These are phyloP conservation scores for Paraphoma sp. DNA, from an alignment of 2,329 filamentous ascomycete species.

Conservation along the genomic window DNA sequence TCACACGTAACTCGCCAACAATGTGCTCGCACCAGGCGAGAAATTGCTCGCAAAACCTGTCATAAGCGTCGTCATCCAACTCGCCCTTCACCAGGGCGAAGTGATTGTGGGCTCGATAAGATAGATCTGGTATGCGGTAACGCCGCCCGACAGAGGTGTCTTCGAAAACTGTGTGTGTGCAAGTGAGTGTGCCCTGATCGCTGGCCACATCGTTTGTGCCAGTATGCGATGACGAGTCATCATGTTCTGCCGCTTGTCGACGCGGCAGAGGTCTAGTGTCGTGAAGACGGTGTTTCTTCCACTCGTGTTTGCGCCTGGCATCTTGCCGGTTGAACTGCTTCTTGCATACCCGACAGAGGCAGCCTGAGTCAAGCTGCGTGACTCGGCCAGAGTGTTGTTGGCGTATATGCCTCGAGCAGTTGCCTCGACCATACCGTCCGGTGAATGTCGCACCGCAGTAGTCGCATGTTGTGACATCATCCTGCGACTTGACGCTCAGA, in stretches of 20 bases:
- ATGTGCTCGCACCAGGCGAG: background rate
- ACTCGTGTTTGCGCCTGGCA: conserved; percentile 12
- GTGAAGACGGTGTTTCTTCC: conserved; percentile 4
- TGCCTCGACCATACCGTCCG: conserved; percentile 3
- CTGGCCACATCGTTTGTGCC: background rate
- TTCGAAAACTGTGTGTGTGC: background rate
- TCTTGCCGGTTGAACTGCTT: conserved; percentile 6
- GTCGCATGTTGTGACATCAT: conserved; percentile 1
- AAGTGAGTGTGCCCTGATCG: background rate
- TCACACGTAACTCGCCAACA: background rate
- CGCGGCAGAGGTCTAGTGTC: conserved; percentile 5
- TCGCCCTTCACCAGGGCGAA: background rate
- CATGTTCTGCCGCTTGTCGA: background rate
- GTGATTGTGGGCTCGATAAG: background rate
- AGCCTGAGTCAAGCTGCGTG: background rate
- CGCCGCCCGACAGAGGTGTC: background rate
- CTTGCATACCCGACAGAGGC: conserved; percentile 5
- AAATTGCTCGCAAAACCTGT: background rate
- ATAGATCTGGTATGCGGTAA: background rate
- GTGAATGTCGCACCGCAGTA: conserved; percentile 1
- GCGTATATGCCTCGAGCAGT: conserved; percentile 4
- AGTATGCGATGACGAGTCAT: background rate
- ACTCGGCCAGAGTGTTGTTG: background rate
- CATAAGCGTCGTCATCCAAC: background rate
- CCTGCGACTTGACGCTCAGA: background rate